A percentile compares a stretch with the other conserved stretches of the same genome.
These are phyloP conservation scores for Phaffomyces thermotolerans DNA, from an alignment of 805 yeast species.

Conservation along the genomic window DNA sequence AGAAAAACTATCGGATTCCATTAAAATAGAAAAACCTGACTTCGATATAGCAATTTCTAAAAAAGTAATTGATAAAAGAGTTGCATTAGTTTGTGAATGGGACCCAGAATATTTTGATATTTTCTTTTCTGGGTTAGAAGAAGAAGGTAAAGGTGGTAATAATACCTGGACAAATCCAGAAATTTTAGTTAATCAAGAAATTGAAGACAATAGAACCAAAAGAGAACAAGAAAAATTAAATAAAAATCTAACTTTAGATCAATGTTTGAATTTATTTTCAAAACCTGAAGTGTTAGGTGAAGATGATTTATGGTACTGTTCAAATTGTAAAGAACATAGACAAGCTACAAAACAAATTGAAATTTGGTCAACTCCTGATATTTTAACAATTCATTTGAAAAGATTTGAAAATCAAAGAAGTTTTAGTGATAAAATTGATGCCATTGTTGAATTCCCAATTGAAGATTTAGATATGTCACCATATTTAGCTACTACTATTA, in stretches of 20 bases:
- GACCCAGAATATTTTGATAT: constrained; percentile 36
- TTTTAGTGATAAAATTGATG: constrained; percentile 84
- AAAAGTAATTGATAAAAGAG: constrained; percentile 23
- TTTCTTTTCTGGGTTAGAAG: constrained; percentile 45
- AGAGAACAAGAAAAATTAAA: constrained; percentile 25
- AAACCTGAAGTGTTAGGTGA: constrained; percentile 80
- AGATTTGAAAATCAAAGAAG: constrained; percentile 80
- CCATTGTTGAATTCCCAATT: constrained; percentile 80
- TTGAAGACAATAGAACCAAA: constrained; percentile 37
- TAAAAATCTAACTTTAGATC: constrained; percentile 51
- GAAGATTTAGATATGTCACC: constrained; percentile 66
- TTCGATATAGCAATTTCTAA: constrained; percentile 4
- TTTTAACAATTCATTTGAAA: constrained; percentile 82
- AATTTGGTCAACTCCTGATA: constrained; percentile 91
- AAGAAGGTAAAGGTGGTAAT: constrained; percentile 37
- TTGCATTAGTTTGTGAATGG: constrained; percentile 65
- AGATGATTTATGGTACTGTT: constrained; percentile 92
- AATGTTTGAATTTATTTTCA: constrained; percentile 70
- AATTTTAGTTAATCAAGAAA: constrained; percentile 43
- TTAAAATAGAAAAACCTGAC: not conserved
- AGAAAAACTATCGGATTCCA: constrained; percentile 2
- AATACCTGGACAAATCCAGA: constrained; percentile 53
- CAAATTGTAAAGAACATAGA: constrained; percentile 78
- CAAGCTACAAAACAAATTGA: constrained; percentile 89
- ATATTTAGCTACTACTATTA: constrained; percentile 37